Evolutionary conservation across 441 rosid species (phyloP).

Genomic region (Populus hybrid): DNA sequence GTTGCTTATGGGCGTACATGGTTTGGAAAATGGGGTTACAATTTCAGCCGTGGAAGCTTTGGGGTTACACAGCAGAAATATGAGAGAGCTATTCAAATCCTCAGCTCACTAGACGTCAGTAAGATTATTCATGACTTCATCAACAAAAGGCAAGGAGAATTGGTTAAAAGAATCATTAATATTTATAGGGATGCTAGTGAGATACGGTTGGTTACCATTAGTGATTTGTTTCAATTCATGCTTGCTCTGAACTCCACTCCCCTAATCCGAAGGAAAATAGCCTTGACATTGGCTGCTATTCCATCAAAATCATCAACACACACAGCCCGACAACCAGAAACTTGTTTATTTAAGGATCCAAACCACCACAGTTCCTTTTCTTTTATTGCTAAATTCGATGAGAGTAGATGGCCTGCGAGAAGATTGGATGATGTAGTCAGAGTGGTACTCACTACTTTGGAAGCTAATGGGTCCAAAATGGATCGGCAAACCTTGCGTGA

Average conservation of each 20-base stretch:
- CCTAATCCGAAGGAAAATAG: constrained; percentile 31
- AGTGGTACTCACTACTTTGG: constrained; percentile 31
- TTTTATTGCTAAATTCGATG: constrained; percentile 20
- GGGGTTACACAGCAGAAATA: constrained; percentile 48
- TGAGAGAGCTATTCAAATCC: constrained; percentile 45
- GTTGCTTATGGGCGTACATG: constrained; percentile 60
- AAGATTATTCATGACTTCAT: constrained; percentile 35
- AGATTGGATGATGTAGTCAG: constrained; percentile 44
- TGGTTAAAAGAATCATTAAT: constrained; percentile 28
- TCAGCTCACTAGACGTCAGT: constrained; percentile 43
- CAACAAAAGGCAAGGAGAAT: constrained; percentile 24
- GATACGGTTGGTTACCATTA: constrained; percentile 33
- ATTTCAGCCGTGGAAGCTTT: constrained; percentile 48
- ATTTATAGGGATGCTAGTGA: constrained; percentile 34
- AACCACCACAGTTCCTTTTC: constrained; percentile 19
- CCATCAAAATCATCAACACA: constrained; percentile 6
- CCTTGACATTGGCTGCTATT: constrained; percentile 30
- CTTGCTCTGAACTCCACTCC: constrained; percentile 41
- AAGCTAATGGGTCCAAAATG: constrained; percentile 25
- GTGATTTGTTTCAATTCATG: constrained; percentile 54
- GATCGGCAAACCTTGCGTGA: constrained; percentile 48
- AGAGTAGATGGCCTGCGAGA: constrained; percentile 42
- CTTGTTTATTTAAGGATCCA: neutral
- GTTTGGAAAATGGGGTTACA: constrained; percentile 68
- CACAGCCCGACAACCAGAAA: neutral